Evolutionary conservation across 164 flowering plant genomes (phyloP), one percentile per base, ranked within the genome.

Genomic region (Buxus sempervirens): DNA sequence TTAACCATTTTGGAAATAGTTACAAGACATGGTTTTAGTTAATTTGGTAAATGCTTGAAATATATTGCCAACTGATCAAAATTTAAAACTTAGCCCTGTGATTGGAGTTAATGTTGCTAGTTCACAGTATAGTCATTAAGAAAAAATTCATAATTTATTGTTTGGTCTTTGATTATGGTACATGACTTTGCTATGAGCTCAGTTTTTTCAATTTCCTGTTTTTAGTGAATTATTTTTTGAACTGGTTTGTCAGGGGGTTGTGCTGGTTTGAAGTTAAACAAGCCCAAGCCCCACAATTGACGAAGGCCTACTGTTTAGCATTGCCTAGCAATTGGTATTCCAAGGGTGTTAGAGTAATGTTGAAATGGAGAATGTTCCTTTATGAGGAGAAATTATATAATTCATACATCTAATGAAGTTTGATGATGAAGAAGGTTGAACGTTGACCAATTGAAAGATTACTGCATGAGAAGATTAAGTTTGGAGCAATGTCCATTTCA

Each of bases 231-330:
- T 84, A 66, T 74, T 75, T 69, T 82, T 84, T 86, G 76, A 82
- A 83, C 85, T 88, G 90, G 89, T 82, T 86, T 88, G 86, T 82
- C 90, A 87, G 93, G 91, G 90, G 87, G 81, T 32, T 81, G 63
- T 80, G 70, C 83, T 85, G 80, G 88, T 81, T 87, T 88, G 86
- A 88, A 88, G 94, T 85, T 82, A 82, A 88, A 86, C 90, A 84
- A 84, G 89, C 77, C 88, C 86, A 88, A 85, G 88, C 87, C 91
- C 88, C 81, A 83, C 75, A 76, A 76, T 77, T 88, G 85, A 77
- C 72, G 86, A 85, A 79, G 88, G 58, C 70, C 72, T 78, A 75
- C 82, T 79, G 73, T 80, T 76, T 80, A 65, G 80, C 76, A 77
- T 78, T 80, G 81, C 82, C 66, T 88, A 83, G 80, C 80, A 64